Evolutionary conservation across 2,329 filamentous ascomycete genomes (phyloP), one percentile per base, ranked within the genome.

Genomic region (Lecanicillium sp.): DNA sequence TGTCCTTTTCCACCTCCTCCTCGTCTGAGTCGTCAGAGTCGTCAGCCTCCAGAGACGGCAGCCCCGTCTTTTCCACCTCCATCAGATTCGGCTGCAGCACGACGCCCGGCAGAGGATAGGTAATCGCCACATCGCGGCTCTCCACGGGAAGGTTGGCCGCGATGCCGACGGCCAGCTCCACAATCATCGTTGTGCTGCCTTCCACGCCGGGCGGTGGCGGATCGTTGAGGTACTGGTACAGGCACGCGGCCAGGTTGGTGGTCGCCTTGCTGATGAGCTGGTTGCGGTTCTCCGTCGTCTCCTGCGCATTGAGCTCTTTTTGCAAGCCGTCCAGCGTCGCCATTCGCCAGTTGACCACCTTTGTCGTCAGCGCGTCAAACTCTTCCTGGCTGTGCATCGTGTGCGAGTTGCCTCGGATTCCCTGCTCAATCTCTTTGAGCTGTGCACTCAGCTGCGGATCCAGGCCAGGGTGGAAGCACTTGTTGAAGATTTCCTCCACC

Each of bases 261-360:
- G 87, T 84, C 12, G 86, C 73, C 51, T 77, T 74, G 39, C 79
- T 77, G 19, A 82, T 86, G 42, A 96, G 77, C 38, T 77, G 69
- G 7, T 72, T 62, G 20, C 81, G 79, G 59, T 88, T 74, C 10
- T 84, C 75, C 11, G 71, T 69, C 32, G 79, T 81, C 39, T 81
- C 72, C 1, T 77, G 66, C 4, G 81, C 78, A 41, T 74, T 72
- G 14, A 97, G 71, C 27, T 75, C 60, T 37, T 84, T 79, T 46
- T 81, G 74, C 14, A 98, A 70, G n/a, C 90, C 92, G 54, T 98
- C 92, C 13, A 97, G 69, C 3, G 92, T 98, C 4, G 90, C 81
- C 63, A 97, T 79, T 43, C 92, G 80, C 92, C 92, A 98, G 55
- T 84, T 87, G 44, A 94, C 81, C 32, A 97, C 79, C 62, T 94